phyloP scores from a whole-genome alignment of 176 grass and related monocot genomes.

The Aechmea fasciata region DNA sequence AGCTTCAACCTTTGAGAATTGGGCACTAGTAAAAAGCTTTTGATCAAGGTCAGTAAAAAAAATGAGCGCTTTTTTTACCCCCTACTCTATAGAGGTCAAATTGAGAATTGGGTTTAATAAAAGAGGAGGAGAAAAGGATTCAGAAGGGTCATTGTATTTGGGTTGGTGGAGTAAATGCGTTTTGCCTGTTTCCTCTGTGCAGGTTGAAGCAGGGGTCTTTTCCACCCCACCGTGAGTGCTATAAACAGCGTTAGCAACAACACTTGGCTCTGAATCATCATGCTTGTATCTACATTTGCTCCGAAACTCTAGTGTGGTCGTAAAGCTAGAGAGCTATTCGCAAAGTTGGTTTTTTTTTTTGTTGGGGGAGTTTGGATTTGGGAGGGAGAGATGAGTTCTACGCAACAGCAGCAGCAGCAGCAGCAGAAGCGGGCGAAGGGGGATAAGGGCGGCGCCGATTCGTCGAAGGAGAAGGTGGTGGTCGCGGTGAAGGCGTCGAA shows the following conservation, averaged over 20 bases:
- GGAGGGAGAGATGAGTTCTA: slow-evolving; percentile 21
- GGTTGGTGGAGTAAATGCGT: slow-evolving; percentile 8
- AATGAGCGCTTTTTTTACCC: neutral
- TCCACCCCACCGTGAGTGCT: neutral
- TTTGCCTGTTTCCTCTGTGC: neutral
- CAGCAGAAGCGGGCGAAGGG: slow-evolving; percentile 62
- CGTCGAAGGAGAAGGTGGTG: slow-evolving; percentile 62
- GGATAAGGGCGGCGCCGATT: slow-evolving; percentile 29
- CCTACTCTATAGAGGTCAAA: neutral
- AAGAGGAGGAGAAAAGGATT: neutral
- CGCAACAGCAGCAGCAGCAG: slow-evolving; percentile 47
- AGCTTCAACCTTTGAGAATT: neutral
- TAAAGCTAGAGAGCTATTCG: neutral
- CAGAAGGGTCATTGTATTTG: neutral
- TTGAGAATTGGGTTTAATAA: neutral
- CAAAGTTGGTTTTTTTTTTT: neutral
- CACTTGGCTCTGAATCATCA: slow-evolving; percentile 3
- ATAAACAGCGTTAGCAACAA: slow-evolving; percentile 9
- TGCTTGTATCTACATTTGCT: slow-evolving; percentile 5
- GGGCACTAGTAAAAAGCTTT: neutral
- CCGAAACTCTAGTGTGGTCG: neutral
- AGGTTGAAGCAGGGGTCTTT: slow-evolving; percentile 13
- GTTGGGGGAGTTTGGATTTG: neutral
- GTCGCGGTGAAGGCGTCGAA: slow-evolving; percentile 71
- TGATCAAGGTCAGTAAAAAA: neutral